phyloP scores from a whole-genome alignment of 352 stramenopile species.

The Globisporangium spinosum region DNA sequence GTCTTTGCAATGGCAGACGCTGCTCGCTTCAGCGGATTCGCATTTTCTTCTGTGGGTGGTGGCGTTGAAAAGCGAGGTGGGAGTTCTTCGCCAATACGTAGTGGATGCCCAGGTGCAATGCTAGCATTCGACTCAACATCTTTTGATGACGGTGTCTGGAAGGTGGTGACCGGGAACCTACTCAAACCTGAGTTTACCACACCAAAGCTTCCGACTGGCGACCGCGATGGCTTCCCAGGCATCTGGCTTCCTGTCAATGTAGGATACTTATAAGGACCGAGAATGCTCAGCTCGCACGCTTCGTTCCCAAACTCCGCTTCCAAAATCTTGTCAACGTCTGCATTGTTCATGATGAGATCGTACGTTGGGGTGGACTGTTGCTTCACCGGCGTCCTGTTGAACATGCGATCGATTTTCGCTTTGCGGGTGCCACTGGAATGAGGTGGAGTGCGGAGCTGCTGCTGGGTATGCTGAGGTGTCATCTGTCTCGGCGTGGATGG shows the following conservation, averaged over 20 bases:
- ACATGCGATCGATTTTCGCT: slow-evolving; percentile 22
- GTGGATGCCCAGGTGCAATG: background rate
- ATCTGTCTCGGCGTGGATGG: background rate
- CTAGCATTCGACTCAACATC: background rate
- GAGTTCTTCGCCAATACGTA: background rate
- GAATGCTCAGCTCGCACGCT: slow-evolving; percentile 25
- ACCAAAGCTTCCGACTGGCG: slow-evolving; percentile 17
- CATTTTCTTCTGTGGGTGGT: slow-evolving; percentile 12
- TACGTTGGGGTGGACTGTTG: slow-evolving; percentile 14
- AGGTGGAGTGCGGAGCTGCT: slow-evolving; percentile 5
- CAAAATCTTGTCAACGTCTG: slow-evolving; percentile 28
- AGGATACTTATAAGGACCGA: slow-evolving; percentile 31
- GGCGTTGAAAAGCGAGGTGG: slow-evolving; percentile 13
- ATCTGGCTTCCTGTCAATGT: slow-evolving; percentile 13
- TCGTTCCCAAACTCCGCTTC: slow-evolving; percentile 25
- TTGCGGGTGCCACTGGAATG: slow-evolving; percentile 14
- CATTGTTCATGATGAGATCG: slow-evolving; percentile 30
- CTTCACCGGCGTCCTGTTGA: slow-evolving; percentile 19
- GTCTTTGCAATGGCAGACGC: slow-evolving; percentile 32
- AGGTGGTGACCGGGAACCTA: slow-evolving; percentile 6
- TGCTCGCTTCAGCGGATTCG: slow-evolving; percentile 30
- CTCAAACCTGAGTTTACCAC: background rate
- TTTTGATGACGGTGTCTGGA: slow-evolving; percentile 1
- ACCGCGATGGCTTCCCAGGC: slow-evolving; percentile 6
- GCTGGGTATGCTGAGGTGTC: background rate